Evolutionary conservation across 352 stramenopile genomes (phyloP).

Genomic region (Phytopythium litorale): DNA sequence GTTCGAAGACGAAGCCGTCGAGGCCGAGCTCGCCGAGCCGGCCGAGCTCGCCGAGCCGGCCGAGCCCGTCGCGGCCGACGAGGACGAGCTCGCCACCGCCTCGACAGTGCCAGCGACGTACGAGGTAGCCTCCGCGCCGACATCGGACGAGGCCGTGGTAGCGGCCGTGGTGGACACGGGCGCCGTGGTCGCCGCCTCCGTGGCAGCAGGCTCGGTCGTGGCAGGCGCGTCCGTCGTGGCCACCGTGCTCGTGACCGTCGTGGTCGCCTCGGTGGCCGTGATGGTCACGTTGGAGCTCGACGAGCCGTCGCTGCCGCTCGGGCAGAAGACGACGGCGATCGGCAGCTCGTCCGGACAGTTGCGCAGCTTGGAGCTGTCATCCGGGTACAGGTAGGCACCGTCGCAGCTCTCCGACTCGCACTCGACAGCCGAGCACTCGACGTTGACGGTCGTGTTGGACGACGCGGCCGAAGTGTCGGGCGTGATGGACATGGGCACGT

Average conservation of each 20-base stretch:
- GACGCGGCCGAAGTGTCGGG: constrained; percentile 15
- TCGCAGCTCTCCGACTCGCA: constrained; percentile 32
- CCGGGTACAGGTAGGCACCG: constrained; percentile 49
- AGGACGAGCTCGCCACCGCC: constrained; percentile 5
- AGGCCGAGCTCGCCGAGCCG: too few relatives aligned
- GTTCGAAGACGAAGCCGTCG: constrained; percentile 7
- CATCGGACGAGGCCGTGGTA: constrained; percentile 9
- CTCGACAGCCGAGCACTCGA: constrained; percentile 26
- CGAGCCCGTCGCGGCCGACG: constrained; percentile 13
- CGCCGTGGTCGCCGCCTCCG: constrained; percentile 1
- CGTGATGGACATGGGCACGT: constrained; percentile 54
- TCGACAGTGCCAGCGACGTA: background rate
- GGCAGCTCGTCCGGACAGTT: constrained; percentile 34
- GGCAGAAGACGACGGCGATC: constrained; percentile 46
- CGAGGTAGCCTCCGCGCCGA: background rate
- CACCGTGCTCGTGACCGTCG: constrained; percentile 6
- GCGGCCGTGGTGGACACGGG: constrained; percentile 10
- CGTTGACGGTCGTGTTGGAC: constrained; percentile 18
- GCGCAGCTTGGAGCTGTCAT: constrained; percentile 44
- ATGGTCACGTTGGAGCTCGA: constrained; percentile 13
- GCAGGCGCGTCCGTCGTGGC: constrained; percentile 9
- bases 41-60: constrained; percentile 6
- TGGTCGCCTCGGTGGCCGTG: constrained; percentile 7
- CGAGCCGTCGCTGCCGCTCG: constrained; percentile 15
- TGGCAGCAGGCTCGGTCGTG: background rate